Conservation (phyloP, 306 rosid genomes). For the Trifolium fragiferum region DNA sequence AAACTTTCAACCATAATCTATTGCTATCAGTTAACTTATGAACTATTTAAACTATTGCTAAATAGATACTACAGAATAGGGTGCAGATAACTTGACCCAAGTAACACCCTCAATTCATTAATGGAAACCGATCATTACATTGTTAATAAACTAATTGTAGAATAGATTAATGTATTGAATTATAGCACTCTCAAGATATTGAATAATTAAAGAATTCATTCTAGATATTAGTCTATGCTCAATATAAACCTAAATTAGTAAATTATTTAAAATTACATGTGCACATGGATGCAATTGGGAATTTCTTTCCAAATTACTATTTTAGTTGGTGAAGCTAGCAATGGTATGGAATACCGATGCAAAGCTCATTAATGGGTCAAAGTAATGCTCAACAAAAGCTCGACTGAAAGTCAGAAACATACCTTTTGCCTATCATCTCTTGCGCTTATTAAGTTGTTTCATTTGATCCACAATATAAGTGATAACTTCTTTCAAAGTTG, state of each 20-base stretch:
- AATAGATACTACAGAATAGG: not conserved
- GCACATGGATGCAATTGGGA: not conserved
- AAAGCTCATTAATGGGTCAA: not conserved
- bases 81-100: not conserved
- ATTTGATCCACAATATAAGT: slow-evolving; percentile 53
- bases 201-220: slow-evolving; percentile 4
- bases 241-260: not conserved
- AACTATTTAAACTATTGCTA: not conserved
- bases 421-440: slow-evolving; percentile 63
- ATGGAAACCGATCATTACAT: not conserved
- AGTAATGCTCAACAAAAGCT: not conserved
- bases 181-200: too few species aligned
- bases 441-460: slow-evolving; percentile 72
- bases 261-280: not conserved
- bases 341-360: not conserved
- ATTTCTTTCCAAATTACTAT: too few species aligned
- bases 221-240: not conserved
- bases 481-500: slow-evolving; percentile 88
- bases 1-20: not conserved
- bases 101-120: not conserved
- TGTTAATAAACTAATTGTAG: not conserved
- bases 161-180: slow-evolving; percentile 8
- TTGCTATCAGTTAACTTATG: not conserved
- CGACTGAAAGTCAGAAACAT: slow-evolving; percentile 29
- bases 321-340: too few species aligned